phyloP scores from a whole-genome alignment of 495 filamentous ascomycete genomes.

The Neurospora sp. region DNA sequence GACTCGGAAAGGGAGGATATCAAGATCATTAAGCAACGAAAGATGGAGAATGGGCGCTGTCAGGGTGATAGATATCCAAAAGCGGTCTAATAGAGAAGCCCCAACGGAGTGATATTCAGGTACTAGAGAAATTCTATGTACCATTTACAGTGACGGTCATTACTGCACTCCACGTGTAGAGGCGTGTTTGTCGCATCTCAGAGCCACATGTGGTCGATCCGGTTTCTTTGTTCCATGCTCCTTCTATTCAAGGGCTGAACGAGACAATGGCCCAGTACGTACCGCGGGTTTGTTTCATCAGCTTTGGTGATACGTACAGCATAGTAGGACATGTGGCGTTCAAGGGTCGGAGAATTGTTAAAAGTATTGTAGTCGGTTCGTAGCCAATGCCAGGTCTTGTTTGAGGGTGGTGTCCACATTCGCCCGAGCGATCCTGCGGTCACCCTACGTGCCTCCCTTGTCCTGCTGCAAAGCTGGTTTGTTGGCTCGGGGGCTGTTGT shows the following conservation, averaged over 20 bases:
- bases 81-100: neutral
- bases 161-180: neutral
- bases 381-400: neutral
- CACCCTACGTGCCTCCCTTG: neutral
- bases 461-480: neutral
- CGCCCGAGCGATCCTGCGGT: neutral
- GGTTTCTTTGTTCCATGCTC: neutral
- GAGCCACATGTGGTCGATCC: neutral
- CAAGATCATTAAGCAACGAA: neutral
- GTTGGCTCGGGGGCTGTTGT: neutral
- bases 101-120: neutral
- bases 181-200: neutral
- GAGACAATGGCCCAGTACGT: neutral
- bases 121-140: neutral
- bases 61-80: neutral
- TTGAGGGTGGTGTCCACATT: neutral
- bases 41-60: neutral
- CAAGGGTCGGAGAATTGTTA: neutral
- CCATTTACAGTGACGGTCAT: neutral
- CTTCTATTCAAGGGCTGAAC: neutral
- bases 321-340: neutral
- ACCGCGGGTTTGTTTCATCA: neutral
- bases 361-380: neutral
- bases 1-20: neutral
- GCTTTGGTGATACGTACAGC: neutral